Base-by-base conservation (phyloP, 2,329 filamentous ascomycete genomes). In the Graphilbum ipis-grandicollis region DNA sequence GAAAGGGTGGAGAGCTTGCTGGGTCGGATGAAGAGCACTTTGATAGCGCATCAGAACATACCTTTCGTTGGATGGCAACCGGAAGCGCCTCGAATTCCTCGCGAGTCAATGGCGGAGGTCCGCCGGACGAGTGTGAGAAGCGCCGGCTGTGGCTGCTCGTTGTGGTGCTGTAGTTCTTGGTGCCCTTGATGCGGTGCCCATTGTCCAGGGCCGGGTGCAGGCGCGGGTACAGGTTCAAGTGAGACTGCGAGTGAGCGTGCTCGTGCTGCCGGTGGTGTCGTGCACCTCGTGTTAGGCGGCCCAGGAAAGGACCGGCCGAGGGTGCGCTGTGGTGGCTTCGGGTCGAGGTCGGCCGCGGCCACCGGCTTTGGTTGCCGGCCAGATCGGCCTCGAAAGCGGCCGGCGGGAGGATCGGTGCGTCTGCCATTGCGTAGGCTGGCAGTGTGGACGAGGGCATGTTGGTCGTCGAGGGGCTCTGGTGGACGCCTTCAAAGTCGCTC, bases 51-150 rank as follows among this genome's bases (percentile, higher is more conserved):
- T 31, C 6, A 39, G 23, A 8, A 25, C 40, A 23, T 52, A 68
- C 64, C 59, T 68, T 67, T 50, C 60, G 56, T 43, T 61, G 57
- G 18, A 67, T 60, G n/a, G 63, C 62, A 33, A 62, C 44, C 9
- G 64, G 63, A 38, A 68, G 51, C 29, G 60, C 56, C 44, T 66
- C 61, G 46, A 65, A 67, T 45, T 66, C 63, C 41, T 65, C 62
- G 34, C 57, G 53, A 2, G 62, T 58, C 42, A 60, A 46, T 31
- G 52, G 48, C 34, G 51, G 48, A 18, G 50, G 44, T 12, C 41
- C 40, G 3, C 44, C 46, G 3, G 46, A 41, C 36, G 46, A 44
- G 29, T 47, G 39, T 15, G 38, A 38, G 4, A 33, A 23, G 15
- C 26, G 34, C 4, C 37, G 33, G 33, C 33, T 33, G n/a, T 36